Evolutionary conservation across 352 stramenopile genomes (phyloP).

Genomic region (Phytophthora boehmeriae): DNA sequence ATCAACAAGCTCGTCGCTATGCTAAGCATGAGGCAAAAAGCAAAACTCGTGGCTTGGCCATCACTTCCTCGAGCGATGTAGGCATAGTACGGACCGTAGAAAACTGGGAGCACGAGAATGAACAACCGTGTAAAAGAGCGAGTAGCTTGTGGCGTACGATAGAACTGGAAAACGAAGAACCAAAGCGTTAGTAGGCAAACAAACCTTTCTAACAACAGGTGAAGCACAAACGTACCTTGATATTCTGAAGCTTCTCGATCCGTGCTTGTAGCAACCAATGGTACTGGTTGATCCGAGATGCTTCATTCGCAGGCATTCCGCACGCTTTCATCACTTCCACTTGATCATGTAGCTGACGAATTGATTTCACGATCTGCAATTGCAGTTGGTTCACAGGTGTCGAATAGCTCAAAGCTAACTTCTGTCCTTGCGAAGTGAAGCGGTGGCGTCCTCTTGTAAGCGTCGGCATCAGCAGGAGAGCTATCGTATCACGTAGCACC

Average conservation of each 20-base stretch:
- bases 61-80: slow-evolving; percentile 67
- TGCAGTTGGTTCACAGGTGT: slow-evolving; percentile 51
- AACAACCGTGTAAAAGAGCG: slow-evolving; percentile 86
- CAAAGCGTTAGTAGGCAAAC: neutral
- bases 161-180: slow-evolving; percentile 50
- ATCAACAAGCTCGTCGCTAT: slow-evolving; percentile 83
- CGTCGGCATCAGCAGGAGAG: slow-evolving; percentile 69
- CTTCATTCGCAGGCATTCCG: slow-evolving; percentile 82
- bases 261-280: slow-evolving; percentile 86
- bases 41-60: slow-evolving; percentile 69
- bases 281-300: slow-evolving; percentile 89
- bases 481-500: slow-evolving; percentile 51
- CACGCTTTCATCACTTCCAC: slow-evolving; percentile 79
- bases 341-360: slow-evolving; percentile 68
- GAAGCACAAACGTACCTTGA: slow-evolving; percentile 50
- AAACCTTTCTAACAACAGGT: neutral
- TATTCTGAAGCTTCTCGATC: slow-evolving; percentile 84
- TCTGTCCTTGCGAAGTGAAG: slow-evolving; percentile 57
- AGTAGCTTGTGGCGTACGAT: slow-evolving; percentile 86
- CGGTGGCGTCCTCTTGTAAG: slow-evolving; percentile 74
- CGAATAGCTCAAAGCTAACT: slow-evolving; percentile 50
- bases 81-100: slow-evolving; percentile 90
- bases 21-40: slow-evolving; percentile 76
- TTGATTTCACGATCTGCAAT: slow-evolving; percentile 59
- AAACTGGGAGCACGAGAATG: slow-evolving; percentile 83